These are phyloP conservation scores for Eutrema japonicum DNA, from an alignment of 345 rosid species.

Conservation along the genomic window DNA sequence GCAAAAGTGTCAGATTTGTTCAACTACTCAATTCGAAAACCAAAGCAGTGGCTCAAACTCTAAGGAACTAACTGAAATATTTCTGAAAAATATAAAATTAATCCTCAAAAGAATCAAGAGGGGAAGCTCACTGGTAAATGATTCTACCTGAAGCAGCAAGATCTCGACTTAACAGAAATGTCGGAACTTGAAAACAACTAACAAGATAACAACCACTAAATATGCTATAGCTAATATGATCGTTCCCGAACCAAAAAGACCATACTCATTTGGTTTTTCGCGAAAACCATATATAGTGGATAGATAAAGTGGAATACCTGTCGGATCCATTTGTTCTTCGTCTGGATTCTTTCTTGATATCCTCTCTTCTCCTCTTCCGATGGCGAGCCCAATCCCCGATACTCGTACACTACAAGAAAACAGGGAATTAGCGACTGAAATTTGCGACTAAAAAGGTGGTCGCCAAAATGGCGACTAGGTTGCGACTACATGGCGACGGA, in stretches of 20 bases:
- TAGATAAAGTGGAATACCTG: constrained; percentile 30
- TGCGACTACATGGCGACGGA: too few relatives aligned
- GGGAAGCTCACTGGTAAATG: constrained; percentile 2
- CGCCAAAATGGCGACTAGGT: too few relatives aligned
- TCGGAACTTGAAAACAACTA: not conserved
- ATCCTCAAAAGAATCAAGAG: constrained; percentile 11
- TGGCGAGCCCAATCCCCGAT: too few relatives aligned
- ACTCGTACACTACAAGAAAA: too few relatives aligned
- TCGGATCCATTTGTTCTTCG: constrained; percentile 42
- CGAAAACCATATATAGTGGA: not conserved
- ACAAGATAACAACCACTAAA: not conserved
- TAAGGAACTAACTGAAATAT: not conserved
- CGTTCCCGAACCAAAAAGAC: constrained; percentile 20
- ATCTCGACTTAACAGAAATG: constrained; percentile 15
- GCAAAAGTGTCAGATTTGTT: constrained; percentile 12
- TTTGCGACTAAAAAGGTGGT: too few relatives aligned
- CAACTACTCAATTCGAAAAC: constrained; percentile 1
- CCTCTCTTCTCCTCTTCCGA: too few relatives aligned
- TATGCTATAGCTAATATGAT: constrained; percentile 14
- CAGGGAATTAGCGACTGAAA: too few relatives aligned
- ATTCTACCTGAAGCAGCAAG: constrained; percentile 27
- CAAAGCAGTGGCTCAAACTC: not conserved
- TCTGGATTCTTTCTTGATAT: too few relatives aligned
- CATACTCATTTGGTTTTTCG: not conserved
- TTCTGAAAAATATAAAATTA: not conserved